phyloP scores from a whole-genome alignment of 2,329 filamentous ascomycete species.

The Diaporthe citrichinensis region DNA sequence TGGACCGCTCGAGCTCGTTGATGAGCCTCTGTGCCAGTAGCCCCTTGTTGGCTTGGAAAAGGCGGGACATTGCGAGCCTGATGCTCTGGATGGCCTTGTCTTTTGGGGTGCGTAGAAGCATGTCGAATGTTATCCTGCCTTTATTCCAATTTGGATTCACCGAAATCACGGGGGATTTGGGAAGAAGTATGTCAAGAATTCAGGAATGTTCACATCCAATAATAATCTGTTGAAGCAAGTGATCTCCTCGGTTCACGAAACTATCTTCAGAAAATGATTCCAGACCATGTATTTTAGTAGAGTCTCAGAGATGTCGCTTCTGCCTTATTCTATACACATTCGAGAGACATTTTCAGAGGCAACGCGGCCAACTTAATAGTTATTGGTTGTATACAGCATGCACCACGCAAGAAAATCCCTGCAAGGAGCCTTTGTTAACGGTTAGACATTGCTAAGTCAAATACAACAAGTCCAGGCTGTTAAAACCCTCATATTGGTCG shows the following conservation, averaged over 20 bases:
- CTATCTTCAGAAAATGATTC: neutral
- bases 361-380: too few species aligned
- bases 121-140: neutral
- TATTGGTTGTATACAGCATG: too few species aligned
- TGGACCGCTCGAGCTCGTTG: neutral
- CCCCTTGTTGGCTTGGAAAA: slow-evolving; percentile 4
- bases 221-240: neutral
- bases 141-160: too few species aligned
- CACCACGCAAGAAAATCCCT: neutral
- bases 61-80: neutral
- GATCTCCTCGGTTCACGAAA: neutral
- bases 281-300: too few species aligned
- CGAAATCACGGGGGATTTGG: neutral
- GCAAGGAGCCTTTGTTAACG: neutral
- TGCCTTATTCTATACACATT: neutral
- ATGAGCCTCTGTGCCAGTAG: slow-evolving; percentile 11
- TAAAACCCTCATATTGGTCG: too few species aligned
- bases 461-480: neutral
- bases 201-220: neutral
- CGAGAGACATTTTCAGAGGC: neutral
- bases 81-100: slow-evolving; percentile 8
- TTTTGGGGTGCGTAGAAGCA: neutral
- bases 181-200: neutral
- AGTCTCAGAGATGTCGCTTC: neutral
- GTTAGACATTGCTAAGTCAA: too few species aligned